These are phyloP conservation scores for Cyamopsis tetragonoloba DNA, from an alignment of 306 rosid genomes.

Conservation along the genomic window DNA sequence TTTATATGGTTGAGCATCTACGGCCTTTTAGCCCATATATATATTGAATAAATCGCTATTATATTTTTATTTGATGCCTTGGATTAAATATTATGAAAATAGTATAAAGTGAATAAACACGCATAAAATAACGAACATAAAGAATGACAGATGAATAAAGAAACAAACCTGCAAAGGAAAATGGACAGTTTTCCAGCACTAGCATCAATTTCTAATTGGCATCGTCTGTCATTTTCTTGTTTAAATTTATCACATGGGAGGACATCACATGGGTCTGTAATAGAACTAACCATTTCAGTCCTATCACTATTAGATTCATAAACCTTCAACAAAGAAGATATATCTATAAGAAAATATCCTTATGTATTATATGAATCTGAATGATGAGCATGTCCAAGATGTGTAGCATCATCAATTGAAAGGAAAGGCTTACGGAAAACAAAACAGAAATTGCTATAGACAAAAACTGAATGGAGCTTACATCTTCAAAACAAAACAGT, in stretches of 20 bases:
- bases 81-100: background rate
- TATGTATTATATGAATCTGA: slow-evolving; percentile 16
- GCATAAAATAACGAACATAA: background rate
- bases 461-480: background rate
- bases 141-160: slow-evolving; percentile 7
- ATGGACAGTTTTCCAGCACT: slow-evolving; percentile 44
- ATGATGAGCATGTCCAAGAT: slow-evolving; percentile 7
- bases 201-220: slow-evolving; percentile 40
- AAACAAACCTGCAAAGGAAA: slow-evolving; percentile 84
- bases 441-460: slow-evolving; percentile 20
- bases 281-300: slow-evolving; percentile 60
- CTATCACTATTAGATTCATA: slow-evolving; percentile 70
- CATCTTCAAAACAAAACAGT: background rate
- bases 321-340: slow-evolving; percentile 47
- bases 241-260: slow-evolving; percentile 63
- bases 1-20: too few relatives aligned
- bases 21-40: too few relatives aligned
- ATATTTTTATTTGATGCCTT: slow-evolving; percentile 4
- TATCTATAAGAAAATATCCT: slow-evolving; percentile 15
- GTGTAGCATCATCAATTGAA: slow-evolving; percentile 10
- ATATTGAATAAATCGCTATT: too few relatives aligned
- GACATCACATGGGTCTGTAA: slow-evolving; percentile 80
- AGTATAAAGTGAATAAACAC: background rate
- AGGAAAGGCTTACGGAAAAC: slow-evolving; percentile 8
- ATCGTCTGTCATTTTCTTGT: slow-evolving; percentile 65